Evolutionary conservation across 495 filamentous ascomycete species (phyloP).

Genomic region (Aspergillus egyptiacus): DNA sequence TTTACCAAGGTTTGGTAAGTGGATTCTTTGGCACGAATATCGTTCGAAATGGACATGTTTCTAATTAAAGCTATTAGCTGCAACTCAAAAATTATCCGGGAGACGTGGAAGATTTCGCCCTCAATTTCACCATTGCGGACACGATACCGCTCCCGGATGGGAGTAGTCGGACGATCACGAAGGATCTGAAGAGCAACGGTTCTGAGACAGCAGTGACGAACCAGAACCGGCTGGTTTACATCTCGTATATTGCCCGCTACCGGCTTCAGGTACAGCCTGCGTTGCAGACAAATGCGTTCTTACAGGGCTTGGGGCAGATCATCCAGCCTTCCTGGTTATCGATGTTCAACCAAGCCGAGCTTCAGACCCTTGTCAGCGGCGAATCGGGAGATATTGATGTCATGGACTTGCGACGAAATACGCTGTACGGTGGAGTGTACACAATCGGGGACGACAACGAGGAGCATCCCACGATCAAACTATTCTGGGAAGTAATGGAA

Average conservation of each 20-base stretch:
- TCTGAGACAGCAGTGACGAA: conserved; percentile 79
- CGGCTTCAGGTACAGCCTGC: conserved; percentile 72
- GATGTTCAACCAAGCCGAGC: conserved; percentile 96
- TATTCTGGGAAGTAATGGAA: conserved; percentile 92
- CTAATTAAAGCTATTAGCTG: conserved; percentile 39
- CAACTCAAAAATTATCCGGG: conserved; percentile 83
- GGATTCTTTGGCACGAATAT: background rate
- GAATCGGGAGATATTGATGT: conserved; percentile 80
- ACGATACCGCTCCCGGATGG: conserved; percentile 54
- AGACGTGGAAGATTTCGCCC: conserved; percentile 68
- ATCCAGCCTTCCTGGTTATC: conserved; percentile 88
- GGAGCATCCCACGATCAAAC: conserved; percentile 74
- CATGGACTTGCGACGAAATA: conserved; percentile 79
- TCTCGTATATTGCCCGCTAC: conserved; percentile 82
- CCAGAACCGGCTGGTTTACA: conserved; percentile 87
- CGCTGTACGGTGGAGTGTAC: conserved; percentile 83
- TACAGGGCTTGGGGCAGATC: conserved; percentile 76
- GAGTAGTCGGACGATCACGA: conserved; percentile 48
- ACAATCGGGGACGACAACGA: conserved; percentile 75
- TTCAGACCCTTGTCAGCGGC: conserved; percentile 88
- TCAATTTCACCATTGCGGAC: conserved; percentile 90
- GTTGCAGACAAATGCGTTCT: conserved; percentile 77
- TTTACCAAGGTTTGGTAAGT: conserved; percentile 81
- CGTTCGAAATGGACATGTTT: too few relatives aligned
- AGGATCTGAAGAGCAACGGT: conserved; percentile 69